These are phyloP conservation scores for Linnemannia elongata DNA, from an alignment of 192 early-diverging fungal species.

Conservation along the genomic window DNA sequence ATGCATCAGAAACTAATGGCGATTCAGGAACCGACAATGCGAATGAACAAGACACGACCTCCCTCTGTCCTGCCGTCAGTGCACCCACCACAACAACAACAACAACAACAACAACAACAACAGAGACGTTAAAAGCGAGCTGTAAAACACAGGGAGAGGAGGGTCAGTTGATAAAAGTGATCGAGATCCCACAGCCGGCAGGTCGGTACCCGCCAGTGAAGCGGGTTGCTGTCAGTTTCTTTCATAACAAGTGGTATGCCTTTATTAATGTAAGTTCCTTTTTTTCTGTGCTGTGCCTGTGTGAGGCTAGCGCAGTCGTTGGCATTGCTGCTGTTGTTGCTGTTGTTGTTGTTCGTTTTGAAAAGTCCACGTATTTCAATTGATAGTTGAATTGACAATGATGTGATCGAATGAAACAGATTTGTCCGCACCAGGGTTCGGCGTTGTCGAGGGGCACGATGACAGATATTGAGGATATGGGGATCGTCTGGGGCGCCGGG, in stretches of 20 bases:
- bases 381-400: neutral
- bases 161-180: slow-evolving; percentile 38
- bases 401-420: neutral
- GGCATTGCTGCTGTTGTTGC: no score
- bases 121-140: neutral
- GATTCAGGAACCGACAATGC: neutral
- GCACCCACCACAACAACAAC: neutral
- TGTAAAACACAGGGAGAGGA: neutral
- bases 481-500: slow-evolving; percentile 53
- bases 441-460: slow-evolving; percentile 40
- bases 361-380: no score
- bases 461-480: slow-evolving; percentile 56
- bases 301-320: no score
- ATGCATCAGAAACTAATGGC: neutral
- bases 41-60: neutral
- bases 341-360: no score
- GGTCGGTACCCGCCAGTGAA: slow-evolving; percentile 46
- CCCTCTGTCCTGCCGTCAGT: neutral
- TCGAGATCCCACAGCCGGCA: slow-evolving; percentile 49
- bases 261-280: slow-evolving; percentile 50
- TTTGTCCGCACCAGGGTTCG: slow-evolving; percentile 54
- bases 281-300: neutral
- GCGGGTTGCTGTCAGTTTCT: slow-evolving; percentile 41
- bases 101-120: neutral
- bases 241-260: slow-evolving; percentile 52